A percentile compares a stretch with the other conserved stretches of the same genome.
Evolutionary conservation across 345 rosid genomes (phyloP).

Genomic region (Citrus cavaleriei): DNA sequence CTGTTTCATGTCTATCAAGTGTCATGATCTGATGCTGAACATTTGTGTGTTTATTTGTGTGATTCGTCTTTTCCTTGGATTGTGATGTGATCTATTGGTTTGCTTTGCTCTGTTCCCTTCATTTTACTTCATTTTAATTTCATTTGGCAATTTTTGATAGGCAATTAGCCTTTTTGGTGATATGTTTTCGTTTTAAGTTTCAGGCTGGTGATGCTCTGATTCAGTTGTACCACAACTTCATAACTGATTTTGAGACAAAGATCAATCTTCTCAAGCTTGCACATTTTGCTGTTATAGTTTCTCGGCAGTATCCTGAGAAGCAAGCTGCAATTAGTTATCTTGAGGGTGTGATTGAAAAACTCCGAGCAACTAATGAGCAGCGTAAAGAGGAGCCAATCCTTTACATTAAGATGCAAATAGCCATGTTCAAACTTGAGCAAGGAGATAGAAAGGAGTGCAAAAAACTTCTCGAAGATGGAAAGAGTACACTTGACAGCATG

Average conservation of each 20-base stretch:
- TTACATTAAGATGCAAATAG: constrained; percentile 85
- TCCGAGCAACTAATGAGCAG: constrained; percentile 69
- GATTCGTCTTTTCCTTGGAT: neutral
- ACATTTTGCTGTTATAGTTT: constrained; percentile 89
- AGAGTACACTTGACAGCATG: constrained; percentile 83
- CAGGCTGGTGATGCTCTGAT: constrained; percentile 96
- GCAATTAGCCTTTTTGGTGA: neutral
- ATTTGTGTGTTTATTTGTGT: neutral
- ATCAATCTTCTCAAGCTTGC: constrained; percentile 98
- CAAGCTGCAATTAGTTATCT: constrained; percentile 90
- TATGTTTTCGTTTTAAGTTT: constrained; percentile 8
- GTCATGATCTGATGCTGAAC: neutral
- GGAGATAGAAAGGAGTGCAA: constrained; percentile 91
- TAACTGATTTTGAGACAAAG: constrained; percentile 96
- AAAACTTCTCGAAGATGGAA: constrained; percentile 87
- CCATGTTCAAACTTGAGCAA: constrained; percentile 79
- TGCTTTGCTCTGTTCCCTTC: neutral
- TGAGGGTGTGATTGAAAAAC: constrained; percentile 81
- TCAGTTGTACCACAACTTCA: constrained; percentile 87
- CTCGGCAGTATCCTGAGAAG: constrained; percentile 87
- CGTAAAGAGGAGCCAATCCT: constrained; percentile 83
- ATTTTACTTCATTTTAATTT: neutral
- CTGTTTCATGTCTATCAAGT: too few species aligned
- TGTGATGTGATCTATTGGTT: neutral
- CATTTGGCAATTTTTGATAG: neutral